Conservation (phyloP, 148 eudicot genomes). For the Vaccinium vitisidaea region DNA sequence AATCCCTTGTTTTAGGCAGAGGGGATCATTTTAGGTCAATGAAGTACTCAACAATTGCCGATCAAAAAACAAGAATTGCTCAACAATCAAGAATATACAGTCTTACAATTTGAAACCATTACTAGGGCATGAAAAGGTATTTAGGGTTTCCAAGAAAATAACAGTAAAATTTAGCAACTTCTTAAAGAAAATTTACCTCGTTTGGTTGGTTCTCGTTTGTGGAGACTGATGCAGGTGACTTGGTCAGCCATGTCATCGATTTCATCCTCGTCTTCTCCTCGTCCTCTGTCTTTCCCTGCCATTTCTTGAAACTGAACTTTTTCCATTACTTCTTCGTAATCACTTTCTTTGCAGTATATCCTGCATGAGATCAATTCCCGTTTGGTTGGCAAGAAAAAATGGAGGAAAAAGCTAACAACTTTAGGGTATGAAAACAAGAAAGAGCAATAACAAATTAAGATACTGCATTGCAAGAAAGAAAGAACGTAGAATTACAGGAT, state of each 20-base stretch:
- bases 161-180: neutral
- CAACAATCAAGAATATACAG: too few species aligned
- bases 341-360: conserved; percentile 21
- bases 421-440: neutral
- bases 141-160: neutral
- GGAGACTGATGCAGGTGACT: conserved; percentile 17
- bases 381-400: conserved; percentile 18
- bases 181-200: conserved; percentile 10
- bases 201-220: conserved; percentile 18
- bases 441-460: neutral
- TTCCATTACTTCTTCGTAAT: conserved; percentile 7
- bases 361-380: conserved; percentile 12
- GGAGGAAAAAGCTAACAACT: neutral
- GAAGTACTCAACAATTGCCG: neutral
- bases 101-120: neutral
- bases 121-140: neutral
- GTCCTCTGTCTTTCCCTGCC: conserved; percentile 8
- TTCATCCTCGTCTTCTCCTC: neutral
- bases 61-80: too few species aligned
- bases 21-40: neutral
- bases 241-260: conserved; percentile 18
- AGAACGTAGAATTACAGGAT: conserved; percentile 14
- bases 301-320: neutral
- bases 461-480: neutral
- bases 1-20: neutral